Evolutionary conservation across 352 stramenopile species (phyloP), one percentile per base, ranked within the genome.

Genomic region (Globisporangium emineosum): DNA sequence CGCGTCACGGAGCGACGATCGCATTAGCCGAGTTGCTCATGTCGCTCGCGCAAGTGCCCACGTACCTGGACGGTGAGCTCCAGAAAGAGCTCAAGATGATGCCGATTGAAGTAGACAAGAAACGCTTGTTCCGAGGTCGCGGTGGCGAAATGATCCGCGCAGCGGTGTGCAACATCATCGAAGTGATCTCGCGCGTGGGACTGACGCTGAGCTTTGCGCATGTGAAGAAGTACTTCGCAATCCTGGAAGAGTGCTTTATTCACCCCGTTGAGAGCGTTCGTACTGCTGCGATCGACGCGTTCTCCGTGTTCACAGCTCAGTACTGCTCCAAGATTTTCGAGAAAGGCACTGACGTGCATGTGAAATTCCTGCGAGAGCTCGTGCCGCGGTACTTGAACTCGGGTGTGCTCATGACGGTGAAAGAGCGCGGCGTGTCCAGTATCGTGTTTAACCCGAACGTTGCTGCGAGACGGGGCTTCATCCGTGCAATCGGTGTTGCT

Each of bases 131-230:
- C 70, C 88, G 97, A 63, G 97, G 97, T 10, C 88, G 94, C 15
- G 97, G 97, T 43, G 97, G 97, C 19, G 96, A 99, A 67, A 89
- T 98, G 37, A 98, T 99, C 66, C 91, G 97, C 40, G 67, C 68
- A 15, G 96, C 97, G 32, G 88, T 97, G 49, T 99, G 97, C 71
- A 73, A 92, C 61, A 75, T 99, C 59, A 98, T 99, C 71, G 86
- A 98, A 79, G 93, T 90, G 40, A 88, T 98, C 30, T 59, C 76
- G 0, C 70, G 74, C 45, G 73, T 76, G 23, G 74, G 74, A 19
- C 73, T 91, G 53, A 76, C 67, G 47, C 51, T 93, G 23, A 74
- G 71, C 19, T 85, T 91, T 56, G 73, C 68, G 27, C 74, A 87
- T 55, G 70, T 93, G 21, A 95, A 95, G 64, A 92, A 88, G 53